A percentile compares a stretch with the other conserved stretches of the same genome.
These are phyloP conservation scores for Yamadazyma phyllophila DNA, from an alignment of 805 yeast species.

Conservation along the genomic window DNA sequence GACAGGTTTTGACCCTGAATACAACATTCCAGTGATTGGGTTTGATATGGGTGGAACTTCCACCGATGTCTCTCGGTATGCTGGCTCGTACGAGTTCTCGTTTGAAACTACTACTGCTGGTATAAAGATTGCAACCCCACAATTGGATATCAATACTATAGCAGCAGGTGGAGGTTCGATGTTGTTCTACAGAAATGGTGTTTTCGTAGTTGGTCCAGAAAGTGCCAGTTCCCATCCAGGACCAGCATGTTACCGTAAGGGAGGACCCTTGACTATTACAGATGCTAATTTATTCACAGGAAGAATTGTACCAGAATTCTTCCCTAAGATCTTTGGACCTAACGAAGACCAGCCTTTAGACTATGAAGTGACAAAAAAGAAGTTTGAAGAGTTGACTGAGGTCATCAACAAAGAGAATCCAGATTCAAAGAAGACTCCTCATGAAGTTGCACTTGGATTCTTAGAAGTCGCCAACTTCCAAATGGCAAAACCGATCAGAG, in stretches of 20 bases:
- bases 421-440: slow-evolving; percentile 45
- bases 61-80: slow-evolving; percentile 76
- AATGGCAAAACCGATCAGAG: slow-evolving; percentile 86
- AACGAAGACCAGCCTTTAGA: slow-evolving; percentile 72
- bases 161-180: slow-evolving; percentile 44
- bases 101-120: slow-evolving; percentile 86
- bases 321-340: slow-evolving; percentile 84
- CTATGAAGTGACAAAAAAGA: slow-evolving; percentile 44
- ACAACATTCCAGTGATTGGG: slow-evolving; percentile 65
- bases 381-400: slow-evolving; percentile 54
- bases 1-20: slow-evolving; percentile 31
- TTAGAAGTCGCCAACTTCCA: slow-evolving; percentile 80
- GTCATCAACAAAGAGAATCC: slow-evolving; percentile 53
- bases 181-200: slow-evolving; percentile 25
- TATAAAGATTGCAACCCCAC: slow-evolving; percentile 80
- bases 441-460: slow-evolving; percentile 79
- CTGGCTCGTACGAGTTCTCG: slow-evolving; percentile 70
- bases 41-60: slow-evolving; percentile 94
- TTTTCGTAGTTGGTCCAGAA: slow-evolving; percentile 80
- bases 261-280: slow-evolving; percentile 81
- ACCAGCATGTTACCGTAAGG: slow-evolving; percentile 82
- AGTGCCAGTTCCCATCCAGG: slow-evolving; percentile 89
- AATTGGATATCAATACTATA: slow-evolving; percentile 50
- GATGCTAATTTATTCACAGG: slow-evolving; percentile 80
- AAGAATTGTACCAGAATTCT: slow-evolving; percentile 66